Conservation (phyloP, 192 early-diverging fungal species). For the Podila clonocystis region DNA sequence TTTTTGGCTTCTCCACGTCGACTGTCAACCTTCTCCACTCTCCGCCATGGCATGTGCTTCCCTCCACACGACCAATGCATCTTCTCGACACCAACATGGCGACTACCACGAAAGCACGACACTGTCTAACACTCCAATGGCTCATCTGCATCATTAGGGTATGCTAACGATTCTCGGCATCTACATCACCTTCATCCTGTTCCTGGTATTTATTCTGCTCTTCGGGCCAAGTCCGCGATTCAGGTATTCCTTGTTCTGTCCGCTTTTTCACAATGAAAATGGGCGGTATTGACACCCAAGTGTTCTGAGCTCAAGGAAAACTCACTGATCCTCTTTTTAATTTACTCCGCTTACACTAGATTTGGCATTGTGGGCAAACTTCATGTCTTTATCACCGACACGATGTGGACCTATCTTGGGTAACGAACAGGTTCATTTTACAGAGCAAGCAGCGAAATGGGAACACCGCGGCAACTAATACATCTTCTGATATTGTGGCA, state of each 20-base stretch:
- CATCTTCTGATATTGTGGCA: too few relatives aligned
- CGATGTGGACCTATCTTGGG: conserved; percentile 41
- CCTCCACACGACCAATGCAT: neutral
- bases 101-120: neutral
- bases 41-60: neutral
- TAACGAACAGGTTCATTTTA: neutral
- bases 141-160: conserved; percentile 10
- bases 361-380: conserved; percentile 39
- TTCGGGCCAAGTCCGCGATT: conserved; percentile 48
- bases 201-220: conserved; percentile 43
- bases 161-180: conserved; percentile 38
- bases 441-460: neutral
- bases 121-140: neutral
- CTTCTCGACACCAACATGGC: too few relatives aligned
- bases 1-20: too few relatives aligned
- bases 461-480: neutral
- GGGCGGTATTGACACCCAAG: neutral
- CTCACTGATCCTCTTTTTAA: neutral
- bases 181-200: conserved; percentile 49
- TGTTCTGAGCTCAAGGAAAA: neutral
- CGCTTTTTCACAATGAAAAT: neutral
- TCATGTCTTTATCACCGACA: conserved; percentile 46
- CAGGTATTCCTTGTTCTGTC: conserved; percentile 10
- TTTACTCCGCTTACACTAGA: neutral
- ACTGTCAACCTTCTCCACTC: neutral